These are phyloP conservation scores for Trichoderma oligosporum DNA, from an alignment of 2,329 filamentous ascomycete species.

Conservation along the genomic window DNA sequence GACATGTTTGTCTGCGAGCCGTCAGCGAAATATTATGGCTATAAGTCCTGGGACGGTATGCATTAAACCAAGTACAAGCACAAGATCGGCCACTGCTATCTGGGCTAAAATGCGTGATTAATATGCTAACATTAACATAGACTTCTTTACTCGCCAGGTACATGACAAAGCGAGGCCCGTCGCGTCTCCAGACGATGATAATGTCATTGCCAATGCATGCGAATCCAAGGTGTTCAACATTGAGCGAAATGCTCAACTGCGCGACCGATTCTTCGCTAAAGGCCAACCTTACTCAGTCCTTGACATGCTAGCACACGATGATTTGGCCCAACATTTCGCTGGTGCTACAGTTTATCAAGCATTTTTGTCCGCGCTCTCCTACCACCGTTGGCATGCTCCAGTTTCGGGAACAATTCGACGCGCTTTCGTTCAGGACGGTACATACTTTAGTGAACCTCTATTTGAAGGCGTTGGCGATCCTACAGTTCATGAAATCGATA, in stretches of 20 bases:
- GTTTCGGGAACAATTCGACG: conserved; percentile 58
- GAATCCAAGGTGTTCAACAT: conserved; percentile 59
- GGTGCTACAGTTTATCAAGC: conserved; percentile 68
- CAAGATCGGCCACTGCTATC: too few species aligned
- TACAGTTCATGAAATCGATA: conserved; percentile 35
- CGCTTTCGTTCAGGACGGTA: conserved; percentile 57
- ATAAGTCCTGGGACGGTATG: conserved; percentile 61
- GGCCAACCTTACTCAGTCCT: conserved; percentile 62
- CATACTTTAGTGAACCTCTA: conserved; percentile 62
- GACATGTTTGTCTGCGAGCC: conserved; percentile 61
- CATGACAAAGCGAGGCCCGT: conserved; percentile 54
- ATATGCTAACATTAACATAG: conserved; percentile 22
- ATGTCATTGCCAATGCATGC: conserved; percentile 59
- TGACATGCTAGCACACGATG: conserved; percentile 60
- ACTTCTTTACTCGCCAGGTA: conserved; percentile 63
- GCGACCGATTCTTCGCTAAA: conserved; percentile 66
- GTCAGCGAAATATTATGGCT: conserved; percentile 52
- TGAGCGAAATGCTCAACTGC: conserved; percentile 46
- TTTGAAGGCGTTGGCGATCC: conserved; percentile 35
- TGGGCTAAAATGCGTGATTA: background rate
- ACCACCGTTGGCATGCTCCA: conserved; percentile 71
- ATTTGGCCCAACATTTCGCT: conserved; percentile 50
- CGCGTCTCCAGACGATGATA: conserved; percentile 50
- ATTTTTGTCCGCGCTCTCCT: conserved; percentile 62
- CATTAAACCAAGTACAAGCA: too few species aligned